Conservation (phyloP, 805 yeast genomes). For the Candida sanyiensis region DNA sequence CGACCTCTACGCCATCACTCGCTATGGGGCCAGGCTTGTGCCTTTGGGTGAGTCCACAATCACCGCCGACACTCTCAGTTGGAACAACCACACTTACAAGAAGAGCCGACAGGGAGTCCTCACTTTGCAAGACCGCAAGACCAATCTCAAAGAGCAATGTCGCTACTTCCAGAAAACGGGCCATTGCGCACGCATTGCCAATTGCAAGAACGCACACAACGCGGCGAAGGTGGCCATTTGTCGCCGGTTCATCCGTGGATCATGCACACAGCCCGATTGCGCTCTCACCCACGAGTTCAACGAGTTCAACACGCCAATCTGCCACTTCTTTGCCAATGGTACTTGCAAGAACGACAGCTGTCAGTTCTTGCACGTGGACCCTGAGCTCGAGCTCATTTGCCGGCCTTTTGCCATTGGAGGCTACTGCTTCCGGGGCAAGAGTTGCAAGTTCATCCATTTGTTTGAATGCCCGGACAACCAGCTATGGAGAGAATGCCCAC, state of each 20-base stretch:
- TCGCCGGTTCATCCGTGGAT: slow-evolving; percentile 38
- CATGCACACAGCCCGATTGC: slow-evolving; percentile 46
- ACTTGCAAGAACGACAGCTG: slow-evolving; percentile 45
- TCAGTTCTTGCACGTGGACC: slow-evolving; percentile 44
- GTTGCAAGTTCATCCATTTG: slow-evolving; percentile 52
- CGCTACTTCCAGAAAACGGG: slow-evolving; percentile 26
- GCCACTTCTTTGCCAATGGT: slow-evolving; percentile 45
- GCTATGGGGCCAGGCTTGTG: slow-evolving; percentile 36
- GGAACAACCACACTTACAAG: slow-evolving; percentile 30
- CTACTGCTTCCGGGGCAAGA: slow-evolving; percentile 56
- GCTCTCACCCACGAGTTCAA: slow-evolving; percentile 49
- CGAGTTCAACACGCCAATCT: slow-evolving; percentile 56
- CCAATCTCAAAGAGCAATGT: slow-evolving; percentile 25
- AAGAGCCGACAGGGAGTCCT: slow-evolving; percentile 28
- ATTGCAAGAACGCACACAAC: slow-evolving; percentile 52
- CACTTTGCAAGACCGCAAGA: slow-evolving; percentile 15
- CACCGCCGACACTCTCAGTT: slow-evolving; percentile 22
- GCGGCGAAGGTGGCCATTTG: slow-evolving; percentile 50
- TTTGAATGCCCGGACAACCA: slow-evolving; percentile 69
- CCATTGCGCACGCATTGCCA: slow-evolving; percentile 42
- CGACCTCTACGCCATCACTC: slow-evolving; percentile 37
- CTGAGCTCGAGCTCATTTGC: slow-evolving; percentile 44
- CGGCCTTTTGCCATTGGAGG: slow-evolving; percentile 65
- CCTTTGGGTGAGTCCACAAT: slow-evolving; percentile 28
- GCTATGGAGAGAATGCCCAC: slow-evolving; percentile 52